Base-by-base conservation (phyloP, 1,284 basidiomycete species). In the Marasmius fiardii region DNA sequence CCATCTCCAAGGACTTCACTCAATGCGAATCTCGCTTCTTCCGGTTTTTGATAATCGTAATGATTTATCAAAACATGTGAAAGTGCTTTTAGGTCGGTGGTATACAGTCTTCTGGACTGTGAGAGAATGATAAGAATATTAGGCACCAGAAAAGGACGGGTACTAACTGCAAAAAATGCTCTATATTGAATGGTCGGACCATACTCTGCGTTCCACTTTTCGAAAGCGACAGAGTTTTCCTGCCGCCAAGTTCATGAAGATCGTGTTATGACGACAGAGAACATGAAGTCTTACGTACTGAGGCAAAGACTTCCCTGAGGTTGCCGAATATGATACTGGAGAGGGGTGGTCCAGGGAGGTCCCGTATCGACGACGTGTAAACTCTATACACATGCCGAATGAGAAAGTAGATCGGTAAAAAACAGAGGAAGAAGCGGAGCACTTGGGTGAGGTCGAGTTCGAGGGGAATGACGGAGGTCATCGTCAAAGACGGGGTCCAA, bases 31-130 rank as follows among this genome's bases (percentile, higher is more conserved):
- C 47, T 39, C n/a, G 51, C 49, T 12, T 34, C 37, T n/a, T 44
- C 52, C 4, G 56, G 58, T 52, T 60, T 60, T 26, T 50, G 35
- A 37, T 57, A 60, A 18, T 35, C 39, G 11, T 55, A 34, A 23
- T 54, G 45, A 18, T 59, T 53, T 33, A 31, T 57, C 43, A 60
- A 28, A 20, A 60, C 52, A 43, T 60, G 53, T 20, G 57, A 53
- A 11, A 60, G 21, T 12, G 53, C 53, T 44, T 57, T 60, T 31
- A 49, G 45, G 28, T 60, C 58, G 16, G 21, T 57, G 7, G 58
- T 55, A 21, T 48, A 51, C 14, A 60, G 50, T 14, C 56, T 49
- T 6, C 43, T 21, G 26, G 11, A 20, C 58, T 59, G 28, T 26
- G 35, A 52, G 16, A 2, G 6, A 47, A 20, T 21, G 0, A 33